A percentile compares a stretch with the other conserved stretches of the same genome.
Evolutionary conservation across 805 yeast species (phyloP).

Genomic region (Maudiozyma bulderi): DNA sequence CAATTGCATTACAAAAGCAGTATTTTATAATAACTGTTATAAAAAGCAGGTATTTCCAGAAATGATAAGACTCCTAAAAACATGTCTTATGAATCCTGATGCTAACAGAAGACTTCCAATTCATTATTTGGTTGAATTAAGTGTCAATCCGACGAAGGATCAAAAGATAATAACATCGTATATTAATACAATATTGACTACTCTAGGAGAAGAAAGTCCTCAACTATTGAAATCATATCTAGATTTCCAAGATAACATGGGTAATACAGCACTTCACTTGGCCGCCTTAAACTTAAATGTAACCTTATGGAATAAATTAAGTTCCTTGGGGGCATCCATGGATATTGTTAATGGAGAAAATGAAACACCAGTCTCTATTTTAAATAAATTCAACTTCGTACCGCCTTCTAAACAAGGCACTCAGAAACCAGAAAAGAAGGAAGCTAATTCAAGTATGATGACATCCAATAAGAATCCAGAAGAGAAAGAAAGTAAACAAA

Average conservation of each 20-base stretch:
- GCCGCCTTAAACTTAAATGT: constrained; percentile 38
- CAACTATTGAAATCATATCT: constrained; percentile 46
- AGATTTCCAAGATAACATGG: constrained; percentile 71
- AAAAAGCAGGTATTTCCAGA: constrained; percentile 51
- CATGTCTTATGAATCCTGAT: constrained; percentile 64
- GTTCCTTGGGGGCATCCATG: constrained; percentile 26
- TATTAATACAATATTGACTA: constrained; percentile 39
- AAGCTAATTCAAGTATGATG: neutral
- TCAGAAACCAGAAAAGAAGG: neutral
- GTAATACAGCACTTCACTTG: constrained; percentile 79
- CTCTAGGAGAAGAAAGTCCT: constrained; percentile 31
- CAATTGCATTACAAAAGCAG: constrained; percentile 59
- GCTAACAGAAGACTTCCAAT: constrained; percentile 61
- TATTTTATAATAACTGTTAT: constrained; percentile 63
- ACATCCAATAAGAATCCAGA: neutral
- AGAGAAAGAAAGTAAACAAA: neutral
- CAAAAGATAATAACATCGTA: constrained; percentile 47
- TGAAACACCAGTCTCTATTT: constrained; percentile 25
- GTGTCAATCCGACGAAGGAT: constrained; percentile 39
- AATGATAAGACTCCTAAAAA: constrained; percentile 50
- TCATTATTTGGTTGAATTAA: constrained; percentile 54
- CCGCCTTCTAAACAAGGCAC: constrained; percentile 11
- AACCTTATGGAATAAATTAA: constrained; percentile 24
- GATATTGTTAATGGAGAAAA: constrained; percentile 21
- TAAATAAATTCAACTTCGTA: constrained; percentile 21